Evolutionary conservation across 805 yeast species (phyloP).

Genomic region (Metschnikowia gelsemii): DNA sequence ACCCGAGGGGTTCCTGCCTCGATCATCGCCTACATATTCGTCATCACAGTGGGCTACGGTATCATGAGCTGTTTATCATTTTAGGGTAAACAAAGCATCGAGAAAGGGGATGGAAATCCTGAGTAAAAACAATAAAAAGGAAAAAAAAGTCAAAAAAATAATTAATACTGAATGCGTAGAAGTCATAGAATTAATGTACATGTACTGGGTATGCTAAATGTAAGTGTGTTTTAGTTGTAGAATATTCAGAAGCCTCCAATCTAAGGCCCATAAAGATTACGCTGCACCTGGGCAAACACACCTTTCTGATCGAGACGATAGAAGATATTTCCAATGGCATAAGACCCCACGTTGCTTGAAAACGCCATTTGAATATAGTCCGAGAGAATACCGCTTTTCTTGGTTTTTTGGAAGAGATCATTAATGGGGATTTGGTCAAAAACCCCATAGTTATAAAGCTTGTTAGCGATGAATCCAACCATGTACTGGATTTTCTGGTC

Average conservation of each 20-base stretch:
- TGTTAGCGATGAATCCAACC: conserved; percentile 24
- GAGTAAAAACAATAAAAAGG: background rate
- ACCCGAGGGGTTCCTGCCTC: conserved; percentile 45
- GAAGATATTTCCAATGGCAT: conserved; percentile 33
- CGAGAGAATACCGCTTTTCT: conserved; percentile 25
- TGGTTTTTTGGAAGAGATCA: conserved; percentile 23
- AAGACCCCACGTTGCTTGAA: conserved; percentile 31
- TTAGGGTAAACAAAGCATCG: conserved; percentile 6
- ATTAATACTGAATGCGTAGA: background rate
- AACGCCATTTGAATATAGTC: conserved; percentile 26
- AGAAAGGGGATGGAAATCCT: too few relatives aligned
- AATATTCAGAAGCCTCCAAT: too few relatives aligned
- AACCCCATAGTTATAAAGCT: conserved; percentile 35
- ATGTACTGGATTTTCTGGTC: conserved; percentile 22
- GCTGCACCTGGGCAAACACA: conserved; percentile 25
- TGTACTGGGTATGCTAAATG: background rate
- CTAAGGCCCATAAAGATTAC: conserved; percentile 8
- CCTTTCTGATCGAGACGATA: conserved; percentile 33
- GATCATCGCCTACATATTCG: conserved; percentile 35
- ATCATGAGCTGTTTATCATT: conserved; percentile 29
- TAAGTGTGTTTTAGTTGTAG: too few relatives aligned
- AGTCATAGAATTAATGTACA: background rate
- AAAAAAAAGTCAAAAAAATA: background rate
- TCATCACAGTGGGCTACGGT: conserved; percentile 42
- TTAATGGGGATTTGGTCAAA: conserved; percentile 32